These are phyloP conservation scores for Grosmannia huntii DNA, from an alignment of 2,329 filamentous ascomycete genomes.

Conservation along the genomic window DNA sequence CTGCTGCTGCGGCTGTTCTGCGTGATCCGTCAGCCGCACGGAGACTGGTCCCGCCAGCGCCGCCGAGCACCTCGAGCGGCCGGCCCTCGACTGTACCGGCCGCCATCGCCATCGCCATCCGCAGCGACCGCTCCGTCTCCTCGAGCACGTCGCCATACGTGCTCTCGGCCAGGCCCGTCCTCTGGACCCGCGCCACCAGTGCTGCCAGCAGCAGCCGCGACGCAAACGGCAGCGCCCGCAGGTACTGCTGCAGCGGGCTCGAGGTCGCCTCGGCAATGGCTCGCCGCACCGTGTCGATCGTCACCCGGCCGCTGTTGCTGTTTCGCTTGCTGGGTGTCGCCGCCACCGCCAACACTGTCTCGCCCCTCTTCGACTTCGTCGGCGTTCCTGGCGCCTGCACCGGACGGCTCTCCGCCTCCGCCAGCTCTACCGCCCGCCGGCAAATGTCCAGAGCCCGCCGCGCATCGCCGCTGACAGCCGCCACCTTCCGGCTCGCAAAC, in stretches of 20 bases:
- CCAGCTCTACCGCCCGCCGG: constrained; percentile 84
- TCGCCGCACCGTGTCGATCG: constrained; percentile 83
- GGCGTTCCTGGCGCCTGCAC: constrained; percentile 22
- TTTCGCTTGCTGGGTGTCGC: constrained; percentile 22
- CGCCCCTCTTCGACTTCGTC: constrained; percentile 14
- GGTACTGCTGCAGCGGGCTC: constrained; percentile 79
- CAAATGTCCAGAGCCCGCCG: constrained; percentile 90
- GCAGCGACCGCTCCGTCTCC: constrained; percentile 60
- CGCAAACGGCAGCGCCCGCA: constrained; percentile 68
- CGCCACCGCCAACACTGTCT: neutral
- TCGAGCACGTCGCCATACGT: constrained; percentile 82
- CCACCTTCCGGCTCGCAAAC: constrained; percentile 92
- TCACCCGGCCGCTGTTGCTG: constrained; percentile 49
- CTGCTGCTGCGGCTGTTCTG: constrained; percentile 4
- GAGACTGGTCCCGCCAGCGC: neutral
- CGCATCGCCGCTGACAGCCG: constrained; percentile 89
- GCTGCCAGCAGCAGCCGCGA: constrained; percentile 80
- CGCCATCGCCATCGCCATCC: constrained; percentile 38
- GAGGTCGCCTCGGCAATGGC: constrained; percentile 93
- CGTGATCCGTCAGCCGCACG: constrained; percentile 4
- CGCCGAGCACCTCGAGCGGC: constrained; percentile 35
- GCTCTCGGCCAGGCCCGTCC: constrained; percentile 78
- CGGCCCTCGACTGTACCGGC: constrained; percentile 24
- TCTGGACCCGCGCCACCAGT: constrained; percentile 62
- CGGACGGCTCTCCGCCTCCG: constrained; percentile 51